Conservation (phyloP, 1,139 yeast species). For the Suhomyces ambrosiae region DNA sequence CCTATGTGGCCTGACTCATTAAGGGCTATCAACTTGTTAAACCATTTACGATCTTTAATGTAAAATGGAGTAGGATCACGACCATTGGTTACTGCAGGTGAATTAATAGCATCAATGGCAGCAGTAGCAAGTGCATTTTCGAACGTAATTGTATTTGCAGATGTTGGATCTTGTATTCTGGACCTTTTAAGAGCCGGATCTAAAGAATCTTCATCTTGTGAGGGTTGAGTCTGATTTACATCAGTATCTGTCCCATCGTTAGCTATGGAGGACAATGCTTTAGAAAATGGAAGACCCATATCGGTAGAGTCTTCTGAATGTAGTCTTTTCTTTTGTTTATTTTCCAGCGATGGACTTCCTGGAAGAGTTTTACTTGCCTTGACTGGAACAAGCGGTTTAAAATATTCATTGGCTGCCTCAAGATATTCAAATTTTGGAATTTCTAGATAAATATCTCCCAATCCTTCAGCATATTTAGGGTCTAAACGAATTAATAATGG, state of each 20-base stretch:
- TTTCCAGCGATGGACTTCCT: slow-evolving; percentile 5
- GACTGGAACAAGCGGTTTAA: slow-evolving; percentile 30
- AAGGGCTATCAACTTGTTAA: slow-evolving; percentile 35
- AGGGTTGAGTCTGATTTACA: slow-evolving; percentile 10
- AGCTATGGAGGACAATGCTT: slow-evolving; percentile 14
- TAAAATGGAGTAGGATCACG: slow-evolving; percentile 31
- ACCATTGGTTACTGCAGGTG: slow-evolving; percentile 32
- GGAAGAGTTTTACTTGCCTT: slow-evolving; percentile 19
- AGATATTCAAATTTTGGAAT: slow-evolving; percentile 39
- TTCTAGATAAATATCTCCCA: slow-evolving; percentile 33
- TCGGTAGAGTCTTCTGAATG: slow-evolving; percentile 17
- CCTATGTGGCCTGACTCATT: slow-evolving; percentile 33
- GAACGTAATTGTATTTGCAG: slow-evolving; percentile 25
- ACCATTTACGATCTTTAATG: slow-evolving; percentile 46
- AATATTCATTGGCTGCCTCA: slow-evolving; percentile 35
- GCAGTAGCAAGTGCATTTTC: slow-evolving; percentile 37
- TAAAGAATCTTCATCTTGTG: slow-evolving; percentile 28
- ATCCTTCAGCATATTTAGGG: slow-evolving; percentile 32
- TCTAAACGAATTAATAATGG: slow-evolving; percentile 37
- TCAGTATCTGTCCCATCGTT: slow-evolving; percentile 14
- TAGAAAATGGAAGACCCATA: slow-evolving; percentile 14
- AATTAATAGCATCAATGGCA: slow-evolving; percentile 39
- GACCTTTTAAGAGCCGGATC: slow-evolving; percentile 35
- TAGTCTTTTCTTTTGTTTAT: slow-evolving; percentile 19
- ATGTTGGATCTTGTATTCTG: slow-evolving; percentile 18